A percentile compares a stretch with the other conserved stretches of the same genome.
These are phyloP conservation scores for Kwoniella botswanensis DNA, from an alignment of 768 basidiomycete species.

Conservation along the genomic window DNA sequence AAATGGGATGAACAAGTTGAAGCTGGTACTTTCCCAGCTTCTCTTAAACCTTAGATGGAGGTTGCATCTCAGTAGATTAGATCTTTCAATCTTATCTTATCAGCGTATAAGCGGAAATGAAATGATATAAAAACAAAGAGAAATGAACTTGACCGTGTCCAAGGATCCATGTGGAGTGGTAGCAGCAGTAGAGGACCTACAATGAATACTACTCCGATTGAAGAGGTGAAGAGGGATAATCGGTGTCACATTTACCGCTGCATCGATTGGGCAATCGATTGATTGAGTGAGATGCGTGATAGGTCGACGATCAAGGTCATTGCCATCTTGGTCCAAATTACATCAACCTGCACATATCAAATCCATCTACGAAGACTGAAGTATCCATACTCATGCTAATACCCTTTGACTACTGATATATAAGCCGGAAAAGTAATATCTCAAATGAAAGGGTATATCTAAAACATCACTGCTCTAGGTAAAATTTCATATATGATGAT, in stretches of 20 bases:
- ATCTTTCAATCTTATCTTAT: neutral
- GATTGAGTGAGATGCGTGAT: no score
- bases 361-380: no score
- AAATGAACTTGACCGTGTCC: neutral
- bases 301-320: no score
- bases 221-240: neutral
- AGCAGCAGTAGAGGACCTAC: neutral
- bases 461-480: neutral
- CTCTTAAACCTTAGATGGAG: constrained; percentile 71
- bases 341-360: no score
- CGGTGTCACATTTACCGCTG: no score
- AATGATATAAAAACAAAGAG: neutral
- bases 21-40: constrained; percentile 87
- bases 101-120: neutral
- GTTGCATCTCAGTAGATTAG: neutral
- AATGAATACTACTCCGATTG: neutral
- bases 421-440: neutral
- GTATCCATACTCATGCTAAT: neutral
- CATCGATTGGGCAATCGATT: no score
- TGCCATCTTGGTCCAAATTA: no score
- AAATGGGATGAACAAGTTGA: constrained; percentile 97
- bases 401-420: neutral
- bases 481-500: neutral
- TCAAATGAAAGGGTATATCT: neutral
- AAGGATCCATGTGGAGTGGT: neutral